phyloP scores from a whole-genome alignment of 2,329 filamentous ascomycete species.

The Cladobotryum protrusum region DNA sequence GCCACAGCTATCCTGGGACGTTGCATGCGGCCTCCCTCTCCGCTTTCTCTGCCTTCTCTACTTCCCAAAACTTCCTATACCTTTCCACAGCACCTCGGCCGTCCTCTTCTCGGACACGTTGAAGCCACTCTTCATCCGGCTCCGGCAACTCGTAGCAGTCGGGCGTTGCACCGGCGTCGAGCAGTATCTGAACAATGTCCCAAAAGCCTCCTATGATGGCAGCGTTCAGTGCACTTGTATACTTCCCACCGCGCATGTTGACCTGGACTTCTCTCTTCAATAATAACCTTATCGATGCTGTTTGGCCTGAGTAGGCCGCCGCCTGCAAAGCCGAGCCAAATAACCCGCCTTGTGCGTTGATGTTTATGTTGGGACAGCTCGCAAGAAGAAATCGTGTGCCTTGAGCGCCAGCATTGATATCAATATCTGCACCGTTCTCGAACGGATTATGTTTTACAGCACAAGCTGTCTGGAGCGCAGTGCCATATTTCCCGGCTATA shows the following conservation, averaged over 20 bases:
- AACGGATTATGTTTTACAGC: not conserved
- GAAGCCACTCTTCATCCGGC: conserved; percentile 4
- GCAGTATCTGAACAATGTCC: conserved; percentile 9
- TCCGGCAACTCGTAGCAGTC: not conserved
- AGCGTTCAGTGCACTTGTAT: conserved; percentile 8
- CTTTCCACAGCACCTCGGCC: not conserved
- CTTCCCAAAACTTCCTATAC: conserved; percentile 7
- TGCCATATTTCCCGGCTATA: not conserved
- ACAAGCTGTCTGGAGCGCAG: conserved; percentile 13
- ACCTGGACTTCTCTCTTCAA: conserved; percentile 12
- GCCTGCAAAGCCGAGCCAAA: conserved; percentile 15
- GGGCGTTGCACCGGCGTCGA: conserved; percentile 6
- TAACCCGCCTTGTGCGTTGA: conserved; percentile 8
- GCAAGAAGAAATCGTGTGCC: not conserved
- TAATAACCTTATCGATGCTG: not conserved
- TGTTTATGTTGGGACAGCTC: conserved; percentile 4
- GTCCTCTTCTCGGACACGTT: not conserved
- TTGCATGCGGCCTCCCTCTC: no score
- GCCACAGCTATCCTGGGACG: no score
- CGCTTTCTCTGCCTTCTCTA: no score
- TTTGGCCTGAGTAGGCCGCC: conserved; percentile 9
- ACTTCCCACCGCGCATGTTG: conserved; percentile 3
- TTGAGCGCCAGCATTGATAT: not conserved
- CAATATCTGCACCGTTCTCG: no score
- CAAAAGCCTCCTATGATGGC: conserved; percentile 2